Conservation (phyloP, 495 filamentous ascomycete species). For the Penicillium egyptiacum region DNA sequence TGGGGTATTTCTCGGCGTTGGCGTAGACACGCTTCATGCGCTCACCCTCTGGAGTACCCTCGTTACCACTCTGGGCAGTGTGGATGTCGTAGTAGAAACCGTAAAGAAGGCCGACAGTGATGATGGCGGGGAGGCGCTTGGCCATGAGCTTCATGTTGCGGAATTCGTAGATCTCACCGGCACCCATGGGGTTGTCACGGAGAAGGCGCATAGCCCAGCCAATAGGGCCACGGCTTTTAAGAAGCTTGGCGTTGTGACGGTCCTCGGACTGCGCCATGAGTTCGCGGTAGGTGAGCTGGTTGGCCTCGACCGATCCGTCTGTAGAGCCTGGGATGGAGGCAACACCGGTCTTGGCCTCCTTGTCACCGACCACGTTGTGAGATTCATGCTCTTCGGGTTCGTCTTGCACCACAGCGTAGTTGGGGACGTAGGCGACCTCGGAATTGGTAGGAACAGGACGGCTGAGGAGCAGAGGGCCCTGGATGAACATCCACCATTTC, state of each 20-base stretch:
- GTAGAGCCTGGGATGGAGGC: constrained; percentile 21
- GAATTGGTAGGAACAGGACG: constrained; percentile 42
- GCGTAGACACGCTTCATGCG: constrained; percentile 63
- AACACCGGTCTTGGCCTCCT: constrained; percentile 29
- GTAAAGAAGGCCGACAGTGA: constrained; percentile 58
- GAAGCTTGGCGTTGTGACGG: constrained; percentile 53
- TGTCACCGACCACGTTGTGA: constrained; percentile 29
- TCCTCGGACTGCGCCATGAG: constrained; percentile 51
- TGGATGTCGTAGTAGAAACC: constrained; percentile 74
- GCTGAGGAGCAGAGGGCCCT: constrained; percentile 53
- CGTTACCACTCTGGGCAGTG: constrained; percentile 60
- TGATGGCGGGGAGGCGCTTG: constrained; percentile 60
- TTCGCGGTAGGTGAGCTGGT: constrained; percentile 54
- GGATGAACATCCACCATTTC: constrained; percentile 53
- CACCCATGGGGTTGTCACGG: constrained; percentile 64
- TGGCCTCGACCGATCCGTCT: constrained; percentile 45
- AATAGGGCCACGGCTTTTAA: constrained; percentile 57
- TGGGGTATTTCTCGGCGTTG: constrained; percentile 64
- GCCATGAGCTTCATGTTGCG: constrained; percentile 59
- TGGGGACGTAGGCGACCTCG: constrained; percentile 50
- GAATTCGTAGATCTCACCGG: constrained; percentile 65
- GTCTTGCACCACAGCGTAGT: constrained; percentile 55
- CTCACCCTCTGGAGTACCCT: constrained; percentile 64
- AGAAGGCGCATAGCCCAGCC: constrained; percentile 73
- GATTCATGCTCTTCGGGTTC: constrained; percentile 31